Conservation (phyloP, 495 filamentous ascomycete species). For the Penicillium pancosmium region DNA sequence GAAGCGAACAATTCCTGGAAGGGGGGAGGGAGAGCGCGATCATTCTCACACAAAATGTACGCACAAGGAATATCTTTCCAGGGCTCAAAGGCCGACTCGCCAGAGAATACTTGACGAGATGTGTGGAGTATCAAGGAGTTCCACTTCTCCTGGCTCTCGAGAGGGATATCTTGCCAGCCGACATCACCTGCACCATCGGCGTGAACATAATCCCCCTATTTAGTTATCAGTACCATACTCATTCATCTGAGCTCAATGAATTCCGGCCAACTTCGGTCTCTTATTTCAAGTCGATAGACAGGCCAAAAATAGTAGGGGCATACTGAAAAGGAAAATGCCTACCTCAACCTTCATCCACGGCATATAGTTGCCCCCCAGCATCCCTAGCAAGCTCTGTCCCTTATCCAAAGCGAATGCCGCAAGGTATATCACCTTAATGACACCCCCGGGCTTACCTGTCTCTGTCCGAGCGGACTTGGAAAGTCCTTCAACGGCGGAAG, state of each 20-base stretch:
- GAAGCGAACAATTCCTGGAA: constrained; percentile 36
- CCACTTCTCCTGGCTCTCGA: constrained; percentile 23
- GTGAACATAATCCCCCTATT: constrained; percentile 29
- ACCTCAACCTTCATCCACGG: constrained; percentile 37
- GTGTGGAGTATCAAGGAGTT: constrained; percentile 18
- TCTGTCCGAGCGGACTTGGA: constrained; percentile 32
- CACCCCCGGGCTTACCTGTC: constrained; percentile 39
- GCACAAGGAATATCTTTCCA: constrained; percentile 29
- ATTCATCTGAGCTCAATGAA: neutral
- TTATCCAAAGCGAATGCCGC: constrained; percentile 37
- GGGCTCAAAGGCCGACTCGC: constrained; percentile 26
- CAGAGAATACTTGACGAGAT: constrained; percentile 27
- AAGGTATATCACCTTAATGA: constrained; percentile 45
- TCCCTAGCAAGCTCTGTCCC: constrained; percentile 30
- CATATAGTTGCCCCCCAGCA: constrained; percentile 29
- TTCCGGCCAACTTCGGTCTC: too few species aligned
- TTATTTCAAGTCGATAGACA: too few species aligned
- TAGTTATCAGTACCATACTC: neutral
- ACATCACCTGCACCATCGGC: constrained; percentile 17
- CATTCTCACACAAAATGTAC: constrained; percentile 39
- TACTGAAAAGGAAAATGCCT: neutral
- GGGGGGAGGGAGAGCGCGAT: constrained; percentile 28
- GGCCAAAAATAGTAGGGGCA: neutral
- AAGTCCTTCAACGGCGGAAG: constrained; percentile 44
- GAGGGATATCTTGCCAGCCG: constrained; percentile 29